Conservation (phyloP, 2,329 filamentous ascomycete species). For the Pseudogymnoascus sp. region DNA sequence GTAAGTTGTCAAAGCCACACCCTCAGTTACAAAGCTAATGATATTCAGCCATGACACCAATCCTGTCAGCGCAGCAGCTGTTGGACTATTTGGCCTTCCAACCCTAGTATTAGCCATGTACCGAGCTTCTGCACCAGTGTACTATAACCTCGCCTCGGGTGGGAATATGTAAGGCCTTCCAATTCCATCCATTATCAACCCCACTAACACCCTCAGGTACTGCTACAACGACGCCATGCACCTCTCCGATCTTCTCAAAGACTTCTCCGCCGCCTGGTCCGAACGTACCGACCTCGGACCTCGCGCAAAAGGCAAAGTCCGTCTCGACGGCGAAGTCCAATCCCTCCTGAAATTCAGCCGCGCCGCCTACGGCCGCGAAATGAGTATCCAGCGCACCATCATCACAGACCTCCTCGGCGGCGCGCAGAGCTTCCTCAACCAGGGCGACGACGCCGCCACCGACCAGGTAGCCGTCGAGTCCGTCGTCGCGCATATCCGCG, state of each 20-base stretch:
- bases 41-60: slow-evolving; percentile 37
- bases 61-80: slow-evolving; percentile 59
- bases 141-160: slow-evolving; percentile 56
- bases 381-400: slow-evolving; percentile 53
- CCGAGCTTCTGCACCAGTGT: slow-evolving; percentile 66
- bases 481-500: slow-evolving; percentile 45
- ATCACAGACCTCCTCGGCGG: slow-evolving; percentile 55
- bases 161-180: slow-evolving; percentile 53
- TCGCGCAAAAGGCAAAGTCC: slow-evolving; percentile 47
- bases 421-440: slow-evolving; percentile 52
- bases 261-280: slow-evolving; percentile 46
- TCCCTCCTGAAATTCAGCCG: slow-evolving; percentile 53
- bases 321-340: slow-evolving; percentile 53
- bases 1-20: slow-evolving; percentile 28
- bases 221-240: slow-evolving; percentile 63
- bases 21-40: slow-evolving; percentile 12
- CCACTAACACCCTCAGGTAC: slow-evolving; percentile 38
- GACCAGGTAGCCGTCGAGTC: slow-evolving; percentile 47
- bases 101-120: slow-evolving; percentile 72
- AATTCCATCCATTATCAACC: not conserved
- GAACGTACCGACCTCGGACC: slow-evolving; percentile 43
- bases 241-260: slow-evolving; percentile 49
- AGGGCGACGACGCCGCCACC: slow-evolving; percentile 32
- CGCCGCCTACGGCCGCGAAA: slow-evolving; percentile 54
- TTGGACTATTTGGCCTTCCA: slow-evolving; percentile 64